phyloP scores from a whole-genome alignment of 2,329 filamentous ascomycete species.

The Paecilomyces fulvus region DNA sequence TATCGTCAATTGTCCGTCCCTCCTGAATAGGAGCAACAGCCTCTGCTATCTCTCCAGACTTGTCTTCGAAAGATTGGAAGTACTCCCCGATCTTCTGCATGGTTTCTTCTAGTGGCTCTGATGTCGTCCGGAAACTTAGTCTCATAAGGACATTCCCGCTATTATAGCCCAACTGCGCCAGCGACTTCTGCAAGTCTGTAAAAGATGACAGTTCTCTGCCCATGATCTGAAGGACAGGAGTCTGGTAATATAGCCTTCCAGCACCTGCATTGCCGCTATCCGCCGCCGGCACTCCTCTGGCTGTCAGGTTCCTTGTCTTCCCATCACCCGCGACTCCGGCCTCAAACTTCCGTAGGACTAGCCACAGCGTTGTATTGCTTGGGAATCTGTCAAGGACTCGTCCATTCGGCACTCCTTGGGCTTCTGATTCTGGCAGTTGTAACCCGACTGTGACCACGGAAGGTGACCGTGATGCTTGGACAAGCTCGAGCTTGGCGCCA shows the following conservation, averaged over 20 bases:
- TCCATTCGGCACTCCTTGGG: constrained; percentile 51
- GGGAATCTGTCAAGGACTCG: constrained; percentile 78
- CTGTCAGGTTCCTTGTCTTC: constrained; percentile 70
- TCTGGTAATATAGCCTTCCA: constrained; percentile 80
- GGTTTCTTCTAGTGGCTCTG: constrained; percentile 73
- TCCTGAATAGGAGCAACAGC: constrained; percentile 1
- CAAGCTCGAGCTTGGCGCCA: constrained; percentile 87
- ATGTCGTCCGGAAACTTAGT: constrained; percentile 66
- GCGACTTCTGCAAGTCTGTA: constrained; percentile 75
- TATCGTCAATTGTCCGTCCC: not conserved
- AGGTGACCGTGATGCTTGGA: constrained; percentile 76
- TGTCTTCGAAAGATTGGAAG: constrained; percentile 48
- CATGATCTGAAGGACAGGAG: constrained; percentile 75
- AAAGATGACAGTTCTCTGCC: constrained; percentile 70
- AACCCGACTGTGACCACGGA: constrained; percentile 83
- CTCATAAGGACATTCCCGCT: constrained; percentile 72
- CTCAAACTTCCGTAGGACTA: constrained; percentile 83
- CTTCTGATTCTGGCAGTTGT: constrained; percentile 68
- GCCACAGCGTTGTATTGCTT: constrained; percentile 82
- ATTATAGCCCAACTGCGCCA: constrained; percentile 80
- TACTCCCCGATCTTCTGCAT: constrained; percentile 72
- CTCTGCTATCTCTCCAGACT: constrained; percentile 11
- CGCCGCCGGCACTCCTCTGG: constrained; percentile 59
- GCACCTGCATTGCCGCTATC: constrained; percentile 46
- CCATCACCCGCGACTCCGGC: constrained; percentile 57